phyloP scores from a whole-genome alignment of 495 filamentous ascomycete species.

The Apiosordaria backusii region DNA sequence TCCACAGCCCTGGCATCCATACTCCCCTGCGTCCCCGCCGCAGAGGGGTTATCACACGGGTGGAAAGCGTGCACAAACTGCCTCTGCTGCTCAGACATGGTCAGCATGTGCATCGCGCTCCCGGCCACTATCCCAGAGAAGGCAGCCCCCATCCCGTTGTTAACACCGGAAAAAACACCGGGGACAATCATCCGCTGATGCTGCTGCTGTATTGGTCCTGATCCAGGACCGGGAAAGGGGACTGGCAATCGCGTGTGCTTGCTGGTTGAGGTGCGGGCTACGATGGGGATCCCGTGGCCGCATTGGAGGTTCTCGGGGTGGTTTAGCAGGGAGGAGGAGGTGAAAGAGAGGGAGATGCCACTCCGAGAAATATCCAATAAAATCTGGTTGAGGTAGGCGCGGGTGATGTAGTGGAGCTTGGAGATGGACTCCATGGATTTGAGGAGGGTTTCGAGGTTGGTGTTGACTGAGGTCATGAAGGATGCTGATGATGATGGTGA shows the following conservation, averaged over 20 bases:
- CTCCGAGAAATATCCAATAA: constrained; percentile 39
- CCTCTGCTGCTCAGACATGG: background rate
- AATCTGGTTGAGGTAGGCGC: constrained; percentile 40
- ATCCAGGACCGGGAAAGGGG: background rate
- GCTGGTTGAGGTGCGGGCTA: constrained; percentile 34
- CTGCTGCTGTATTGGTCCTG: background rate
- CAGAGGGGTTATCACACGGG: background rate
- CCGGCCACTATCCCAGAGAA: background rate
- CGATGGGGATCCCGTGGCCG: constrained; percentile 37
- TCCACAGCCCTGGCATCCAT: too few species aligned
- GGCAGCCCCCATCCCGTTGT: background rate
- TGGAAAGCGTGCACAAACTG: background rate
- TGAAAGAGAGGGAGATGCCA: constrained; percentile 23
- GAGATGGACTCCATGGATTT: constrained; percentile 38
- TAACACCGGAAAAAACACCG: background rate
- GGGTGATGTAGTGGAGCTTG: constrained; percentile 36
- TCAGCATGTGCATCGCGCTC: background rate
- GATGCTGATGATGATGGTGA: too few species aligned
- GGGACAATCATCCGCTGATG: background rate
- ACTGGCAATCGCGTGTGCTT: constrained; percentile 24
- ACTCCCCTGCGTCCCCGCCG: too few species aligned
- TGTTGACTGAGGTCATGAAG: background rate
- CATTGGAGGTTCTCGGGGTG: background rate
- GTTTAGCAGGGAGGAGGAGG: background rate
- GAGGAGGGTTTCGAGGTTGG: constrained; percentile 41